Conservation (phyloP, 2,329 filamentous ascomycete species). For the Exophiala aquamarina region DNA sequence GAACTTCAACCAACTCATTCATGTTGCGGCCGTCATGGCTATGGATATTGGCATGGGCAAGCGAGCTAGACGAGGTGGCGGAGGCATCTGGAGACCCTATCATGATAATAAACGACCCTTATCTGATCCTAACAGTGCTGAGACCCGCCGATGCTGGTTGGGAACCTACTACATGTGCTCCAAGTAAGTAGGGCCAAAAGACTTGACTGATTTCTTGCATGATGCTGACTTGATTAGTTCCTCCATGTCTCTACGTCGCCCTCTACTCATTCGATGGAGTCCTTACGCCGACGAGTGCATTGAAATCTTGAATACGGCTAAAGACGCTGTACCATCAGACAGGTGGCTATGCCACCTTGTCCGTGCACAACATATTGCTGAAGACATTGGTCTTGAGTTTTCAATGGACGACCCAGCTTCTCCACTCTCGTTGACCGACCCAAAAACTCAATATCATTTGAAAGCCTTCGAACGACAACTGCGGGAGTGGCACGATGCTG, state of each 20-base stretch:
- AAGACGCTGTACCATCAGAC: slow-evolving; percentile 59
- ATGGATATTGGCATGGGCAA: slow-evolving; percentile 78
- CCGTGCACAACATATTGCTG: slow-evolving; percentile 61
- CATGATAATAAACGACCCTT: slow-evolving; percentile 38
- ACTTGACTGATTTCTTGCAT: neutral
- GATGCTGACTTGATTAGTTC: slow-evolving; percentile 41
- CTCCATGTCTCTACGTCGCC: slow-evolving; percentile 58
- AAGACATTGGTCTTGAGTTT: slow-evolving; percentile 68
- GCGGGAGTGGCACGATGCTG: slow-evolving; percentile 57
- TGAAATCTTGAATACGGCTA: slow-evolving; percentile 55
- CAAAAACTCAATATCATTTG: slow-evolving; percentile 64
- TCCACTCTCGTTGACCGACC: slow-evolving; percentile 56
- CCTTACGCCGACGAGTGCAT: slow-evolving; percentile 65
- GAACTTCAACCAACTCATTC: slow-evolving; percentile 85
- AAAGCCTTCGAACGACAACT: slow-evolving; percentile 66
- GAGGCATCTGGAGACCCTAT: slow-evolving; percentile 39
- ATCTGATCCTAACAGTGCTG: slow-evolving; percentile 52
- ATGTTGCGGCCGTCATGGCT: slow-evolving; percentile 77
- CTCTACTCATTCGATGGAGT: slow-evolving; percentile 60
- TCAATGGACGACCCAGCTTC: slow-evolving; percentile 63
- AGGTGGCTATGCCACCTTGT: slow-evolving; percentile 57
- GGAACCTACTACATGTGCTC: slow-evolving; percentile 62
- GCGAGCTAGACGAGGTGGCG: slow-evolving; percentile 41
- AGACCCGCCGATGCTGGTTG: slow-evolving; percentile 60
- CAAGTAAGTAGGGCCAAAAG: slow-evolving; percentile 40